phyloP scores from a whole-genome alignment of 257 asterid species.

The Solanum sejunctum region DNA sequence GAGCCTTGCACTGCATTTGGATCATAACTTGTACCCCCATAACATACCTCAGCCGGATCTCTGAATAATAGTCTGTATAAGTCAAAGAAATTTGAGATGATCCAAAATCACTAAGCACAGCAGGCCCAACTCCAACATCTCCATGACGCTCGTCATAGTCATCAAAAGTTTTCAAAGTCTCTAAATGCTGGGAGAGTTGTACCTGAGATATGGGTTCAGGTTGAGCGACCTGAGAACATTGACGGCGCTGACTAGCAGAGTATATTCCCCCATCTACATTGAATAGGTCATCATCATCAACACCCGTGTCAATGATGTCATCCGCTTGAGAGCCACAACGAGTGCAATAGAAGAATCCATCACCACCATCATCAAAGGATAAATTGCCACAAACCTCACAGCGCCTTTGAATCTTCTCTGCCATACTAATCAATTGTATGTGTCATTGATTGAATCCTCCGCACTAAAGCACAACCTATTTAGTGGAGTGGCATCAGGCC shows the following conservation, averaged over 20 bases:
- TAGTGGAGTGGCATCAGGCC: background rate
- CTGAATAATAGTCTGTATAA: slow-evolving; percentile 38
- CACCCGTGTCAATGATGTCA: slow-evolving; percentile 32
- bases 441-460: background rate
- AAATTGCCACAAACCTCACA: slow-evolving; percentile 37
- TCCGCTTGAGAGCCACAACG: slow-evolving; percentile 47
- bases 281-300: slow-evolving; percentile 36
- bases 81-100: slow-evolving; percentile 9
- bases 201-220: slow-evolving; percentile 35
- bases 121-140: slow-evolving; percentile 38
- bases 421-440: background rate
- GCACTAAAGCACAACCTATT: background rate
- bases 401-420: background rate
- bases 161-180: slow-evolving; percentile 8
- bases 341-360: slow-evolving; percentile 47
- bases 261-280: slow-evolving; percentile 12
- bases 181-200: slow-evolving; percentile 23
- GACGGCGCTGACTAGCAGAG: slow-evolving; percentile 16
- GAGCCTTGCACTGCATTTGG: slow-evolving; percentile 62
- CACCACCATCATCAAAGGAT: slow-evolving; percentile 26
- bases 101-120: slow-evolving; percentile 51
- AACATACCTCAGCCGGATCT: slow-evolving; percentile 48
- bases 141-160: slow-evolving; percentile 4
- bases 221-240: background rate
- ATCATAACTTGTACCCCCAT: slow-evolving; percentile 61